phyloP scores from a whole-genome alignment of 768 basidiomycete species.

The Tylopilus vinaceipallidus region DNA sequence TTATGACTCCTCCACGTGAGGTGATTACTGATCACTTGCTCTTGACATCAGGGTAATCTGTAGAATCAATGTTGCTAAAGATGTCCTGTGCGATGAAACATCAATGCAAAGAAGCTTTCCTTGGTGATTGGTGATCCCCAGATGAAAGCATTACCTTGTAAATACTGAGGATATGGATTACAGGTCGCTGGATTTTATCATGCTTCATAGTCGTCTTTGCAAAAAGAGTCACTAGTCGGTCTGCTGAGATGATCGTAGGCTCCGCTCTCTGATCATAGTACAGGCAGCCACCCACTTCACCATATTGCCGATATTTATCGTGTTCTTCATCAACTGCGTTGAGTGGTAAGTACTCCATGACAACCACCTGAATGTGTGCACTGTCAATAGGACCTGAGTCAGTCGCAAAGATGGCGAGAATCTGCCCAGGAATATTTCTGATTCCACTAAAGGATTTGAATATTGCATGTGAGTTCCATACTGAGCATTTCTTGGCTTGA shows the following conservation, averaged over 20 bases:
- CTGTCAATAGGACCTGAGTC: not conserved
- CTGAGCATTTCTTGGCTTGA: not conserved
- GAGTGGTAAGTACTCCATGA: not conserved
- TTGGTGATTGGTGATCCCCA: no score
- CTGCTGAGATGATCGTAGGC: not conserved
- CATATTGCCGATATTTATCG: not conserved
- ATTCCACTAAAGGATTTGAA: not conserved
- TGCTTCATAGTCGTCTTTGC: not conserved
- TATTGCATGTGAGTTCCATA: not conserved
- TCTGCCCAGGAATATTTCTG: not conserved
- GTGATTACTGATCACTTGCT: no score
- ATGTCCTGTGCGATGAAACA: no score
- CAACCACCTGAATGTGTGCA: not conserved
- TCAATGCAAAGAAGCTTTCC: no score
- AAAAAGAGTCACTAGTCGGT: not conserved
- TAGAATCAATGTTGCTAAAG: no score
- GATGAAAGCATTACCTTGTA: not conserved
- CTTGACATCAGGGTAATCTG: no score
- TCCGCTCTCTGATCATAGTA: not conserved
- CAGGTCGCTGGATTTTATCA: not conserved
- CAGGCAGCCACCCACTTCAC: not conserved
- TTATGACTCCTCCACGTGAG: no score
- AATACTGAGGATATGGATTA: not conserved
- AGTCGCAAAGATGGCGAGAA: not conserved
- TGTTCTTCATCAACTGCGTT: not conserved